Evolutionary conservation across 495 filamentous ascomycete species (phyloP).

Genomic region (Aspergillus ostianus): DNA sequence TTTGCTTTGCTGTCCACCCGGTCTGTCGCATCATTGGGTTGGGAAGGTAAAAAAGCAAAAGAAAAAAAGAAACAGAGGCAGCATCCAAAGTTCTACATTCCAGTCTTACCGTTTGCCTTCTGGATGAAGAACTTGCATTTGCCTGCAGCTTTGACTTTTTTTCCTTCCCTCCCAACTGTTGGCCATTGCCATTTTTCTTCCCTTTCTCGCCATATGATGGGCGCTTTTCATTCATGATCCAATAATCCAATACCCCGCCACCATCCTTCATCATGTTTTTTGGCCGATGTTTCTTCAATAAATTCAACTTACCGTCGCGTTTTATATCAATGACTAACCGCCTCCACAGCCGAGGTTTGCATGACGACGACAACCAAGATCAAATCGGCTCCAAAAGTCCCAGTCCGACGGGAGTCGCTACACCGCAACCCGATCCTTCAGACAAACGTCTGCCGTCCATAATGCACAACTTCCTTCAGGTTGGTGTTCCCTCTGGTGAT

Average conservation of each 20-base stretch:
- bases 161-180: background rate
- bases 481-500: slow-evolving; percentile 69
- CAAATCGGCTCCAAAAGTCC: slow-evolving; percentile 76
- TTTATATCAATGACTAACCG: slow-evolving; percentile 25
- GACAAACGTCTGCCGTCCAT: slow-evolving; percentile 91
- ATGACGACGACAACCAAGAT: slow-evolving; percentile 69
- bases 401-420: slow-evolving; percentile 81
- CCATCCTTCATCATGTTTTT: background rate
- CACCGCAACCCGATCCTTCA: slow-evolving; percentile 81
- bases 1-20: slow-evolving; percentile 11
- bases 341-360: slow-evolving; percentile 28
- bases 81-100: background rate
- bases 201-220: background rate
- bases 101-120: slow-evolving; percentile 9
- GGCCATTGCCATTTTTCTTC: background rate
- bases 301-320: background rate
- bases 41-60: slow-evolving; percentile 1
- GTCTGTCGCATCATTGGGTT: slow-evolving; percentile 7
- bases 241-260: background rate
- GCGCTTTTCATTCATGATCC: slow-evolving; percentile 9
- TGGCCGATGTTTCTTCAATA: background rate
- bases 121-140: slow-evolving; percentile 6
- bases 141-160: slow-evolving; percentile 2
- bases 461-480: slow-evolving; percentile 94
- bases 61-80: background rate